Base-by-base conservation (phyloP, 371 early-diverging fungal species). In the Rhizopus stolonifer region DNA sequence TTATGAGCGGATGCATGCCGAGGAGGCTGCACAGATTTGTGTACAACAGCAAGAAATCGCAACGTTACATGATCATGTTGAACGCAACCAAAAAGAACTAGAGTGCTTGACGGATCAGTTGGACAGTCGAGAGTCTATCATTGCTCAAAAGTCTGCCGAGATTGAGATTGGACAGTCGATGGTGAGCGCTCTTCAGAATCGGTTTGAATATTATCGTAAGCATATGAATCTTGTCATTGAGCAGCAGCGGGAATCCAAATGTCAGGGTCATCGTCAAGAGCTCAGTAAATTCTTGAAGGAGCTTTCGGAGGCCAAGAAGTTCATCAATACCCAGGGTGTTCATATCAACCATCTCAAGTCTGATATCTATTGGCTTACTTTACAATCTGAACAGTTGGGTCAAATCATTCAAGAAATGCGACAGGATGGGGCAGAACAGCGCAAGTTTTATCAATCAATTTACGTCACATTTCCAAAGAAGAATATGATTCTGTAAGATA, bases 101-200 rank as follows among this genome's bases (percentile, higher is more conserved):
- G n/a, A 36, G 15, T 11, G 15, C 15, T 36, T 36, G n/a, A 36
- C 14, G 15, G 15, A 11, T n/a, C 36, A 15, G n/a, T 5, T 36
- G 5, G 36, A 36, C 6, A 15, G n/a, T n/a, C 11, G 15, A 14
- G 36, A 36, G 6, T 6, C 11, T n/a, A 5, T n/a, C n/a, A 15
- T 36, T 15, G 10, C 13, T 1, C 11, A 11, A n/a, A 11, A 36
- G 4, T 6, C 13, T n/a, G n/a, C 6, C 5, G 36, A 36, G n/a
- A 36, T 36, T 1, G 36, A 36, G 0, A 4, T 65, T 9, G 71
- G 72, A 46, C 85, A 84, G 0, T 68, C 72, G n/a, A 79, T 86
- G 23, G 46, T 87, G 23, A 4, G 32, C 2, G 13, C 32, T 5
- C 47, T 47, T 9, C 31, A 47, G 32, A 31, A 29, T n/a, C 29